Base-by-base conservation (phyloP, 345 rosid species). In the Nasturtium officinale region DNA sequence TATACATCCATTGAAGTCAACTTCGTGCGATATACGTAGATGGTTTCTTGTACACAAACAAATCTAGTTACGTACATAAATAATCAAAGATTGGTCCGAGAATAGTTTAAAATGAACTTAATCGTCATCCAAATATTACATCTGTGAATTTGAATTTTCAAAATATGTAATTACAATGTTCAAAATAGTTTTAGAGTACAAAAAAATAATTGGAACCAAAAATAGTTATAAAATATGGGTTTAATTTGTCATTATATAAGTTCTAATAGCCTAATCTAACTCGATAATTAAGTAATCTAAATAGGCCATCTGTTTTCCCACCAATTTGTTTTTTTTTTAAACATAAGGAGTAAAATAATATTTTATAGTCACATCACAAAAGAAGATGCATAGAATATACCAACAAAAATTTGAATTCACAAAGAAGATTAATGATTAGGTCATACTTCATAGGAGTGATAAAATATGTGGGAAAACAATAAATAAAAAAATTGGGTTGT, bases 331-430 rank as follows among this genome's bases (percentile, higher is more conserved):
- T 21, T 23, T 51, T 55, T 40, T 67, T 50, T n/a, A 5, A 67
- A 67, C 28, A 37, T 58, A 66, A 37, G 38, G 6, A 38, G 37
- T 18, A 40, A 20, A 57, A 66, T 17, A 35, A 58, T 74, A 57
- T 15, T 13, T 26, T 57, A 1, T 5, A 25, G 79, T 75, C 42
- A 52, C 63, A 60, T 67, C 69, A 43, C 13, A 43, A 29, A 42
- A 67, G 21, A 67, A 67, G 56, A 75, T 67, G 63, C 68, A 60
- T 51, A 67, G 74, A 67, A 75, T 75, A 67, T 75, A 32, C 74
- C 74, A 15, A 43, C 18, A 38, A 10, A 50, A 50, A 15, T 38
- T 67, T 60, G 12, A 60, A 60, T 42, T 29, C 48, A 45, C 29
- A 59, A 67, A 75, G 28, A 26, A 38, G 25, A 67, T 51, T 29